These are phyloP conservation scores for Fusarium transvaalense DNA, from an alignment of 2,329 filamentous ascomycete species.

Conservation along the genomic window DNA sequence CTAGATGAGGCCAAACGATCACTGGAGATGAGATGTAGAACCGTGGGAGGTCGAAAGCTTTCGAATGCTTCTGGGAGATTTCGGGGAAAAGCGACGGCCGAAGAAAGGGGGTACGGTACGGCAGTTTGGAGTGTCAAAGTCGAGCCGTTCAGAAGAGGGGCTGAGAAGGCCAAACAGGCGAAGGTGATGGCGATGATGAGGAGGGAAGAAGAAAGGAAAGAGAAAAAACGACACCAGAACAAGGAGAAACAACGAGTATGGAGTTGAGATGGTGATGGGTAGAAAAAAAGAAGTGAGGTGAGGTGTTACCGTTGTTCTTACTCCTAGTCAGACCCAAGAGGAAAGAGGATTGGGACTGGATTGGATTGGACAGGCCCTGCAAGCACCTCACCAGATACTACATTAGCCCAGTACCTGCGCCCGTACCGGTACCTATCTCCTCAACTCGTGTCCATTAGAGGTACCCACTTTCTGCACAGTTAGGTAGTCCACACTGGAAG, in stretches of 20 bases:
- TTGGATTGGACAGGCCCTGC: neutral
- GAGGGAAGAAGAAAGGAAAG: conserved; percentile 40
- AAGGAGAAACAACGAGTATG: conserved; percentile 47
- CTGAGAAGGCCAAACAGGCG: conserved; percentile 43
- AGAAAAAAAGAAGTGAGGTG: conserved; percentile 45
- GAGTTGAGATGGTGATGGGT: conserved; percentile 46
- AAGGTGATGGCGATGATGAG: conserved; percentile 50
- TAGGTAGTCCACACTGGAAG: neutral
- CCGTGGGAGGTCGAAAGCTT: conserved; percentile 37
- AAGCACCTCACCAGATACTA: conserved; percentile 7
- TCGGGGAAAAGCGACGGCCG: conserved; percentile 42
- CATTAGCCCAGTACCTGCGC: conserved; percentile 17
- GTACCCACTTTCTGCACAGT: conserved; percentile 2
- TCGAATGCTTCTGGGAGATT: conserved; percentile 37
- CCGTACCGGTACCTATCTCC: conserved; percentile 33
- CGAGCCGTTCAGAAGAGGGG: conserved; percentile 43
- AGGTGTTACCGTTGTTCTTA: conserved; percentile 40
- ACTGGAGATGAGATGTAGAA: conserved; percentile 39
- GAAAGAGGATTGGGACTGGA: conserved; percentile 2
- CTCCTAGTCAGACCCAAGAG: conserved; percentile 1
- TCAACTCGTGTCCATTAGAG: conserved; percentile 13
- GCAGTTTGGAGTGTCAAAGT: conserved; percentile 40
- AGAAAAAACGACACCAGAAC: conserved; percentile 48
- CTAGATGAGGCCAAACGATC: conserved; percentile 48
- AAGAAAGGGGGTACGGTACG: conserved; percentile 52